These are phyloP conservation scores for Paraphaeosphaeria sporulosa DNA, from an alignment of 2,329 filamentous ascomycete species.

Conservation along the genomic window DNA sequence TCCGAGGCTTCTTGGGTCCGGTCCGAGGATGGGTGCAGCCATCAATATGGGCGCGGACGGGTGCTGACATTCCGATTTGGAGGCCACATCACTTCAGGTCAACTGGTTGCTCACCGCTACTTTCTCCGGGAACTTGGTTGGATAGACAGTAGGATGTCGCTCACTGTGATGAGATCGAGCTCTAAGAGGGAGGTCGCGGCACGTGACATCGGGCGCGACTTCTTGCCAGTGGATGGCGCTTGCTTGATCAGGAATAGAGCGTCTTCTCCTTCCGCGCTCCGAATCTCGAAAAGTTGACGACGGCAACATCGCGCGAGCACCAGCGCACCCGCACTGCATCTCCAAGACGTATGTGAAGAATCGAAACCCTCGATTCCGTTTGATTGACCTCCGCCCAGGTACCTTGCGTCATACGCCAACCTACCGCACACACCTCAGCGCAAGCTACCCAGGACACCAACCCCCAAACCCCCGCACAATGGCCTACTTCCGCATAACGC, in stretches of 20 bases:
- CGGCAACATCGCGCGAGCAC: neutral
- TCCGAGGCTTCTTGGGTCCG: neutral
- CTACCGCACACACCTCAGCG: constrained; percentile 5
- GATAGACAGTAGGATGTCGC: neutral
- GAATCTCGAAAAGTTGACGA: constrained; percentile 29
- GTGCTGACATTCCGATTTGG: constrained; percentile 7
- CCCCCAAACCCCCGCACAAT: constrained; percentile 52
- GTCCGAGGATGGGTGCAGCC: neutral
- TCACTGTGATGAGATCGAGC: neutral
- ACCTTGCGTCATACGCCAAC: neutral
- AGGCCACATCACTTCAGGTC: constrained; percentile 7
- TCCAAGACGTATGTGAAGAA: neutral
- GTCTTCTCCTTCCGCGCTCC: constrained; percentile 17
- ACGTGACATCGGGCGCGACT: neutral
- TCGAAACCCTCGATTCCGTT: too few relatives aligned
- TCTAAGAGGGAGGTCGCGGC: neutral
- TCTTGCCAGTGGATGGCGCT: constrained; percentile 12
- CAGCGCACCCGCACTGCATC: neutral
- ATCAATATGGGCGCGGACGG: constrained; percentile 14
- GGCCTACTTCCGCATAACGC: constrained; percentile 89
- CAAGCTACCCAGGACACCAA: neutral
- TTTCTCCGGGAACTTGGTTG: neutral
- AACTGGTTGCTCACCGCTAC: constrained; percentile 3
- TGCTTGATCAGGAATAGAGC: constrained; percentile 22
- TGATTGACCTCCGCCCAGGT: constrained; percentile 17